These are phyloP conservation scores for Lactuca saligna DNA, from an alignment of 129 eudicot species.

Conservation along the genomic window DNA sequence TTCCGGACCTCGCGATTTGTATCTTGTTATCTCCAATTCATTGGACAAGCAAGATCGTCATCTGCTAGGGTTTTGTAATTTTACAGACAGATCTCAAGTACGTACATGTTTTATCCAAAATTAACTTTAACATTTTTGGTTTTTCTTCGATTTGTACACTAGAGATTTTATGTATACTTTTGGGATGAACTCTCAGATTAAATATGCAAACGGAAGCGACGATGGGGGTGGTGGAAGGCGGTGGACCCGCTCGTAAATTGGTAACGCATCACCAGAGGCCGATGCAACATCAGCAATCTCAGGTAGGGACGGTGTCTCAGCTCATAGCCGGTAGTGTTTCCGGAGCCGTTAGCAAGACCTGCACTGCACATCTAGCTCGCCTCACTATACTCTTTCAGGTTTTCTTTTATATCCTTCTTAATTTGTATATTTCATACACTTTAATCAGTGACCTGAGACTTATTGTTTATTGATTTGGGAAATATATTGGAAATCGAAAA, in stretches of 20 bases:
- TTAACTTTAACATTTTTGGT: constrained; percentile 6
- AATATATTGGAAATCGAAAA: too few relatives aligned
- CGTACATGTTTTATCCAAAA: background rate
- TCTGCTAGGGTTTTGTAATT: constrained; percentile 25
- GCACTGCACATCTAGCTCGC: too few relatives aligned
- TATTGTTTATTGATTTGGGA: too few relatives aligned
- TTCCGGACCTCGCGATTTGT: too few relatives aligned
- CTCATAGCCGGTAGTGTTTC: constrained; percentile 91
- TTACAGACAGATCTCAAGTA: constrained; percentile 19
- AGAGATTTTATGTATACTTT: background rate
- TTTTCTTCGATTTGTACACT: constrained; percentile 1
- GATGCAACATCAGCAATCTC: constrained; percentile 53
- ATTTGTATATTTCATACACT: too few relatives aligned
- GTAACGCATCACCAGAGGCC: constrained; percentile 44
- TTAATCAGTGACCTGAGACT: too few relatives aligned
- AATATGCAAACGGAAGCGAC: constrained; percentile 87
- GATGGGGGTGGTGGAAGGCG: constrained; percentile 73
- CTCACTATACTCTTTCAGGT: too few relatives aligned
- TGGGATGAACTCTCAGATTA: background rate
- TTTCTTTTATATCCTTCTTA: too few relatives aligned
- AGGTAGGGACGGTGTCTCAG: constrained; percentile 70
- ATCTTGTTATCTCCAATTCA: too few relatives aligned
- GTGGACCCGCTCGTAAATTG: constrained; percentile 49
- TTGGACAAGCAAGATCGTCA: background rate
- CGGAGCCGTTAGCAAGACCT: constrained; percentile 93